Evolutionary conservation across 768 basidiomycete genomes (phyloP).

Genomic region (Russula earlei): DNA sequence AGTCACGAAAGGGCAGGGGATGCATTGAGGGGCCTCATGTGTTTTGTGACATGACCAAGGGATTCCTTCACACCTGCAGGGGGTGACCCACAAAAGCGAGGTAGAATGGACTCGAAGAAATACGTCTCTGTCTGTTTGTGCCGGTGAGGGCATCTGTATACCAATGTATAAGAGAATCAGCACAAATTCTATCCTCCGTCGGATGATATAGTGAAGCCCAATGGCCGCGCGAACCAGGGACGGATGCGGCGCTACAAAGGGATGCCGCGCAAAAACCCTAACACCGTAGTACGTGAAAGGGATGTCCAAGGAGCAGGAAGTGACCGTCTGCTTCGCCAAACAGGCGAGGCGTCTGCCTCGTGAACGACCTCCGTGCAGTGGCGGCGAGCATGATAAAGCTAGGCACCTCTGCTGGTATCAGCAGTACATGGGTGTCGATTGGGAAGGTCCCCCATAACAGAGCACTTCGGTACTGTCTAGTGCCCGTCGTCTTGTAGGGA

Average conservation of each 20-base stretch:
- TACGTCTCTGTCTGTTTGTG: neutral
- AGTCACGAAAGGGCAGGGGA: neutral
- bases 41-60: neutral
- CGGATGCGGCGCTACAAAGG: neutral
- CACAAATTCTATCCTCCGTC: neutral
- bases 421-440: neutral
- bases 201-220: neutral
- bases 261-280: neutral
- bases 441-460: neutral
- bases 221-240: neutral
- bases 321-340: neutral
- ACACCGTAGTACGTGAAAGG: slow-evolving; percentile 1
- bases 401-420: no score
- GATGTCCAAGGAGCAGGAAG: neutral
- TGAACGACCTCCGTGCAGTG: neutral
- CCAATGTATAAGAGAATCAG: neutral
- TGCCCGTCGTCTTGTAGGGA: neutral
- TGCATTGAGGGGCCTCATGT: neutral
- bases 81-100: neutral
- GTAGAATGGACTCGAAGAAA: neutral
- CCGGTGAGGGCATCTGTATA: neutral
- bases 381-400: neutral
- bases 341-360: neutral
- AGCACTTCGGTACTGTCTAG: neutral
- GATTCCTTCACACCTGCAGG: neutral